Evolutionary conservation across 108 stramenopile species (phyloP), one percentile per base, ranked within the genome.

Genomic region (Stephanodiscus triporus): DNA sequence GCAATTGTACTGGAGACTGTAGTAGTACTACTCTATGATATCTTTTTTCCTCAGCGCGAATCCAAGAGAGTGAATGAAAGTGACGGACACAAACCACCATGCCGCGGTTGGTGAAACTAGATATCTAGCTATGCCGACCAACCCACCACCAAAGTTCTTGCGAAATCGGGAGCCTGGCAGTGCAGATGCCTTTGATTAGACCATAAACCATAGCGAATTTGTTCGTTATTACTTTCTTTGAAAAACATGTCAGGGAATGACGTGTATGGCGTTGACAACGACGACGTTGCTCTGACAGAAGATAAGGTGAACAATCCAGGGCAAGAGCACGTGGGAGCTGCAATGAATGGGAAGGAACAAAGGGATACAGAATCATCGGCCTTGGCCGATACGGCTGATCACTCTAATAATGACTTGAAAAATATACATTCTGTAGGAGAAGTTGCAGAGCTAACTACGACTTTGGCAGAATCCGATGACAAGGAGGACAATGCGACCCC

Each of bases 401-500:
- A 20, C 23, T 24, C 20, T 53, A 10, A 8, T 9, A 24, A 53
- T 53, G 51, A 6, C 6, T 34, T 5, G 32, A 53, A 24, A 53
- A 24, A 6, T 20, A n/a, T 53, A 20, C 0, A 53, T 40, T 40
- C 8, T 24, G 51, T 20, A 20, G 51, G 20, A 53, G 51, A 53
- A 20, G 24, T 6, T 53, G 51, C 20, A 53, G 24, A 53, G 51
- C 51, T 24, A 20, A n/a, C 51, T 53, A 53, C 23, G 51, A 8
- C 37, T 40, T 38, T 63, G 16, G 17, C 62, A 40, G 17, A 14
- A 11, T n/a, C 49, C 34, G 61, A 50, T 49, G 17, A 38, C 26
- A 50, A 49, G 32, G 57, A 51, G 11, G 61, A 29, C 61, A 29
- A 32, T 72, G 29, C 59, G 40, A 53, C 59, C 27, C 50, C 32